Evolutionary conservation across 2,329 filamentous ascomycete genomes (phyloP), one percentile per base, ranked within the genome.

Genomic region (Colletotrichum tamarilloi): DNA sequence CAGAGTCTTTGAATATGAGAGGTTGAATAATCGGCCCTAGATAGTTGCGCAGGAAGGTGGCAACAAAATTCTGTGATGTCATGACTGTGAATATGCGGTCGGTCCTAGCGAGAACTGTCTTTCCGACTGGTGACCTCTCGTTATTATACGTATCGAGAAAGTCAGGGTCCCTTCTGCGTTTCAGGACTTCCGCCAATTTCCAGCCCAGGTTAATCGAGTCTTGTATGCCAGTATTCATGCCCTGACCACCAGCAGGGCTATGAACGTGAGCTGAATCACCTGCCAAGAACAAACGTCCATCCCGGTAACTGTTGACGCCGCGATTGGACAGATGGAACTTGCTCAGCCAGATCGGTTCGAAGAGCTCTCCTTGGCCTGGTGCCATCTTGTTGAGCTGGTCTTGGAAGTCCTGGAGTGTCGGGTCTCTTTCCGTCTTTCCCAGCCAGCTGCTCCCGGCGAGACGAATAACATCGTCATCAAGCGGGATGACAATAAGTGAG

Each of bases 101-200:
- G 0, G 85, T 87, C 1, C 81, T 81, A 8, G 80, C 71, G 5
- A 87, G 77, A 0, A 89, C 80, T 30, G 80, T 81, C 12, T 80
- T 74, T 0, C 87, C 87, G 42, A 89, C 84, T 3, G 85, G 83
- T 14, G 82, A 81, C 9, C 88, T 83, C 76, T 89, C 87, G 2
- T 76, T 74, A 62, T 86, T 81, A 76, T 89, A 89, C 11, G 82
- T 85, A 62, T 86, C 80, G 0, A 90, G 81, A 1, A 90, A 79
- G 0, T 79, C 75, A 8, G 83, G 78, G 8, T 78, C 78, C 56
- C 55, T 58, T 12, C 72, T 65, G 1, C 60, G 28, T 4, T 68
- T 67, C 1, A 73, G 22, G 9, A 73, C 71, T 5, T 76, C 75
- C 3, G 77, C 80, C 0, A 83, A 73, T 64, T 82, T 82, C 81